phyloP scores from a whole-genome alignment of 2,329 filamentous ascomycete species.

The Cladosporium sp. region DNA sequence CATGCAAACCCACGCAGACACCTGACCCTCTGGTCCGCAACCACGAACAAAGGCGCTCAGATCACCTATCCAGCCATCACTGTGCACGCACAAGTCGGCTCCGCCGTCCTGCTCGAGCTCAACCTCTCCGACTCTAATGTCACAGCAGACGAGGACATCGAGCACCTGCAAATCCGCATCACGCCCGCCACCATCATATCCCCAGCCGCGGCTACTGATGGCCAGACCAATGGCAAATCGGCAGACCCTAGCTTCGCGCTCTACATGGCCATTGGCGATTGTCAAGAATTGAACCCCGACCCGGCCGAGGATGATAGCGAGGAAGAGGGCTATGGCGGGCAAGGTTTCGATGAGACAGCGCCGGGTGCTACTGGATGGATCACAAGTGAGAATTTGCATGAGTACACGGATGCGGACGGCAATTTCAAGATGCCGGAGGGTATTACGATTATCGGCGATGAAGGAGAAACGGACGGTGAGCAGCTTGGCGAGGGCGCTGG shows the following conservation, averaged over 20 bases:
- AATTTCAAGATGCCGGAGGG: slow-evolving; percentile 73
- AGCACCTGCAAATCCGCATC: slow-evolving; percentile 64
- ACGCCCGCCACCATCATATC: slow-evolving; percentile 43
- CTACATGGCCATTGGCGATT: slow-evolving; percentile 67
- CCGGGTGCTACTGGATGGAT: slow-evolving; percentile 79
- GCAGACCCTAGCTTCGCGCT: slow-evolving; percentile 44
- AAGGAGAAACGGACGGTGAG: slow-evolving; percentile 36
- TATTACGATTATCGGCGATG: slow-evolving; percentile 57
- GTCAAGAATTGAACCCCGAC: slow-evolving; percentile 73
- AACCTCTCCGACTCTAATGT: slow-evolving; percentile 55
- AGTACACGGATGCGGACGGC: slow-evolving; percentile 77
- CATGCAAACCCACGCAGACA: slow-evolving; percentile 35
- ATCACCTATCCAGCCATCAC: slow-evolving; percentile 72
- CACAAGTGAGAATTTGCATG: slow-evolving; percentile 82
- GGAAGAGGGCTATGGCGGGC: neutral
- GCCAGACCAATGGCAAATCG: slow-evolving; percentile 1
- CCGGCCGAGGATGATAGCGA: slow-evolving; percentile 47
- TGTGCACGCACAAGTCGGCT: slow-evolving; percentile 68
- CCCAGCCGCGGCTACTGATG: neutral
- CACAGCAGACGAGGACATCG: slow-evolving; percentile 60
- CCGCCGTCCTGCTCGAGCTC: slow-evolving; percentile 63
- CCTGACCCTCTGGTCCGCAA: slow-evolving; percentile 61
- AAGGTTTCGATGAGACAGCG: slow-evolving; percentile 48
- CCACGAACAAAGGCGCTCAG: slow-evolving; percentile 56
- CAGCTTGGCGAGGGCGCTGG: slow-evolving; percentile 31